Evolutionary conservation across 176 grass and related monocot species (phyloP).

Genomic region (Raddia distichophylla): DNA sequence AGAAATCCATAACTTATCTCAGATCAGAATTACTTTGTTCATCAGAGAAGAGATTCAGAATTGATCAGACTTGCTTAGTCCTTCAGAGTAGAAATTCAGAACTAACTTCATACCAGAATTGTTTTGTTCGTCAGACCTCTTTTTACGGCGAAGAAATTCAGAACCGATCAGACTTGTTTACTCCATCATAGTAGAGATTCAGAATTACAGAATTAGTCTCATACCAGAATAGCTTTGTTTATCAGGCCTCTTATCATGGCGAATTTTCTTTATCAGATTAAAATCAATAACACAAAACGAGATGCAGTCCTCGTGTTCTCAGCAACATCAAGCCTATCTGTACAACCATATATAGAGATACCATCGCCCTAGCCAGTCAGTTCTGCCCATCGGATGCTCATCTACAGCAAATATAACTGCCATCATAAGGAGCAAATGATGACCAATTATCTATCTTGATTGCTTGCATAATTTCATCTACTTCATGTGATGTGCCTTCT

Average conservation of each 20-base stretch:
- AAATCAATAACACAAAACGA: not conserved
- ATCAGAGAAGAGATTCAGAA: no score
- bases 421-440: not conserved
- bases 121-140: no score
- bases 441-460: slow-evolving; percentile 1
- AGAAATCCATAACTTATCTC: slow-evolving; percentile 4
- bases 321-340: not conserved
- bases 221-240: not conserved
- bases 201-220: not conserved
- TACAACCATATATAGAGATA: slow-evolving; percentile 18
- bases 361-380: not conserved
- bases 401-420: slow-evolving; percentile 35
- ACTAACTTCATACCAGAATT: no score
- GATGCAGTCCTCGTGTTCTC: not conserved
- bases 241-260: no score
- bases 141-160: no score
- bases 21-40: not conserved
- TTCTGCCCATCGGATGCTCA: not conserved
- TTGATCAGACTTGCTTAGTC: no score
- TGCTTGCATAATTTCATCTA: slow-evolving; percentile 10
- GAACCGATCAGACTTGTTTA: no score
- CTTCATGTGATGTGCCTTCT: slow-evolving; percentile 7
- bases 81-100: no score
- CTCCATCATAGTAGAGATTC: no score
- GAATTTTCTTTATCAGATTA: not conserved